Conservation (phyloP, 176 grass and related monocot species). For the Poa annua region DNA sequence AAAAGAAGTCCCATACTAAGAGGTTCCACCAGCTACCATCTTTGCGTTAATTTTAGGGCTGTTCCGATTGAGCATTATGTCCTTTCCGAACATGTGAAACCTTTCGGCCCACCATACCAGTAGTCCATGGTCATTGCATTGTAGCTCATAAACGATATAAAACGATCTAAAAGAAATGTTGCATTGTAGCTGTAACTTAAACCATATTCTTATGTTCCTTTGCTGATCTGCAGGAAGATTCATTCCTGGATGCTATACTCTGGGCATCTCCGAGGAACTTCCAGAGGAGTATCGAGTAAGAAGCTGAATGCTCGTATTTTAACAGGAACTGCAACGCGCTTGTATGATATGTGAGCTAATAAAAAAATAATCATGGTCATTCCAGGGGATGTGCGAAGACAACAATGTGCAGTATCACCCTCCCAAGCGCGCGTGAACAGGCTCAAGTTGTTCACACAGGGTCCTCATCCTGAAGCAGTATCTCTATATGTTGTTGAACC, state of each 20-base stretch:
- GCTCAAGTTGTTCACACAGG: not conserved
- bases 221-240: slow-evolving; percentile 65
- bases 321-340: not conserved
- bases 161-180: not conserved
- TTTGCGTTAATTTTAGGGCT: not conserved
- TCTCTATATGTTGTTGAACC: not conserved
- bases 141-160: not conserved
- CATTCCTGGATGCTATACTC: slow-evolving; percentile 96
- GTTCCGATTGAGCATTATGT: not conserved
- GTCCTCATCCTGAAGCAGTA: not conserved
- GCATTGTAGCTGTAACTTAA: not conserved
- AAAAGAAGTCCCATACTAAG: not conserved
- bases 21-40: not conserved
- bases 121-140: too few relatives aligned
- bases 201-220: not conserved
- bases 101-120: not conserved
- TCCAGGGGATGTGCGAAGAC: slow-evolving; percentile 78
- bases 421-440: slow-evolving; percentile 67
- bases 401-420: slow-evolving; percentile 84
- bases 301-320: not conserved
- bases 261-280: slow-evolving; percentile 91
- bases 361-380: not conserved
- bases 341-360: not conserved
- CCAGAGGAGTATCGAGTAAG: slow-evolving; percentile 92
- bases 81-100: not conserved